These are phyloP conservation scores for Fusarium dimerum DNA, from an alignment of 2,329 filamentous ascomycete species.

Conservation along the genomic window DNA sequence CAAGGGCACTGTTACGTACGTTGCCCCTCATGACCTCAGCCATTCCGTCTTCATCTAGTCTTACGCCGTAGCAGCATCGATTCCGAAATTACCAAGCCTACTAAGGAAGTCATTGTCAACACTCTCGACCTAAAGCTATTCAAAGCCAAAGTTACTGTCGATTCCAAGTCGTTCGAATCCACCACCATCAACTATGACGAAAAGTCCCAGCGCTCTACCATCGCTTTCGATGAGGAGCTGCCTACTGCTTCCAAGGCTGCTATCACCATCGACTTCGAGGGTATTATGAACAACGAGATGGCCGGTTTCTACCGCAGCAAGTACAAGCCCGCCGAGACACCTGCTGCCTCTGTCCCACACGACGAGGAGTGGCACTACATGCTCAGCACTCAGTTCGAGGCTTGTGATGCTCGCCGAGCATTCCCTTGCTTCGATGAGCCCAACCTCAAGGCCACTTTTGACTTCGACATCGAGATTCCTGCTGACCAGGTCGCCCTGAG, in stretches of 20 bases:
- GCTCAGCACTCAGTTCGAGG: slow-evolving; percentile 97
- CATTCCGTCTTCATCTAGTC: slow-evolving; percentile 2
- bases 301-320: slow-evolving; percentile 91
- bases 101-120: slow-evolving; percentile 81
- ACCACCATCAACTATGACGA: slow-evolving; percentile 77
- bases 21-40: slow-evolving; percentile 12
- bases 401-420: slow-evolving; percentile 89
- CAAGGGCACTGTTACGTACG: slow-evolving; percentile 72
- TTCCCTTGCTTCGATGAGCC: slow-evolving; percentile 99
- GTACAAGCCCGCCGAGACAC: slow-evolving; percentile 78
- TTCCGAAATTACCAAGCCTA: slow-evolving; percentile 68
- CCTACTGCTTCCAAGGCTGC: slow-evolving; percentile 65
- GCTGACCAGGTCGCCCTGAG: slow-evolving; percentile 85
- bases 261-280: slow-evolving; percentile 73
- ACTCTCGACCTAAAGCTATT: slow-evolving; percentile 79
- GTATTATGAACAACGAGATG: slow-evolving; percentile 87
- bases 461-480: slow-evolving; percentile 89
- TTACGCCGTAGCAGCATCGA: slow-evolving; percentile 60
- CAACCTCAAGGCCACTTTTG: slow-evolving; percentile 93
- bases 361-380: slow-evolving; percentile 70
- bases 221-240: slow-evolving; percentile 74
- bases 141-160: slow-evolving; percentile 59
- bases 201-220: slow-evolving; percentile 78
- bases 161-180: slow-evolving; percentile 59
- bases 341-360: slow-evolving; percentile 75